phyloP scores from a whole-genome alignment of 768 basidiomycete genomes.

The Trametes punicea region DNA sequence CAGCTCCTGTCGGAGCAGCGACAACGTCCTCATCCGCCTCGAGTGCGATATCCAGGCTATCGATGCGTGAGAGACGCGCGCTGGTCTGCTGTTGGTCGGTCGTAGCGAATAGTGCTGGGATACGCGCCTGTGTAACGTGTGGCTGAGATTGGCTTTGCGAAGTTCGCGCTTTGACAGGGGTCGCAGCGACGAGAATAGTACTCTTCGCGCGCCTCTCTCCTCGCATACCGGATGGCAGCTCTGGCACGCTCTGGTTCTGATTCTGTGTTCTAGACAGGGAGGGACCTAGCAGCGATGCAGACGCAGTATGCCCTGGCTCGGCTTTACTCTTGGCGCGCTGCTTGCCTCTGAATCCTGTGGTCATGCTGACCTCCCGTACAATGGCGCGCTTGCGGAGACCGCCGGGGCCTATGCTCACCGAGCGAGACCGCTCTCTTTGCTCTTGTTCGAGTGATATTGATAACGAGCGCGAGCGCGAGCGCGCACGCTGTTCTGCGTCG shows the following conservation, averaged over 20 bases:
- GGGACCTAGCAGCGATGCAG: background rate
- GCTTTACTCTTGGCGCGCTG: slow-evolving; percentile 13
- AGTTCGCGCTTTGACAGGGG: slow-evolving; percentile 42
- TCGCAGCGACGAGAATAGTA: slow-evolving; percentile 51
- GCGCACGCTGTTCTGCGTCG: slow-evolving; percentile 16
- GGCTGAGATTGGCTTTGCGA: slow-evolving; percentile 7
- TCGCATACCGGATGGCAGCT: background rate
- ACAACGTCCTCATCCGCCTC: background rate
- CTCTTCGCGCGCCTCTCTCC: slow-evolving; percentile 25
- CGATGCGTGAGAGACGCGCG: background rate
- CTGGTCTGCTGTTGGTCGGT: background rate
- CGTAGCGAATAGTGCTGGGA: slow-evolving; percentile 6
- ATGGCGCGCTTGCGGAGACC: slow-evolving; percentile 49
- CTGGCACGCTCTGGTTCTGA: background rate
- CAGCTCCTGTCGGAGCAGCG: slow-evolving; percentile 10
- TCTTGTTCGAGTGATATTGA: slow-evolving; percentile 72
- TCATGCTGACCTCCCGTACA: slow-evolving; percentile 78
- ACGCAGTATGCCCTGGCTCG: slow-evolving; percentile 2
- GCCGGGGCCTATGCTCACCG: slow-evolving; percentile 28
- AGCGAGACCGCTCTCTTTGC: slow-evolving; percentile 37
- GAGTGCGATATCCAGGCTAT: slow-evolving; percentile 1
- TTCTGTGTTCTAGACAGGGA: slow-evolving; percentile 8
- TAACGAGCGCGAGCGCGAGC: slow-evolving; percentile 37
- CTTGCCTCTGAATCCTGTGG: slow-evolving; percentile 56
- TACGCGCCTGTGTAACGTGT: slow-evolving; percentile 1